These are phyloP conservation scores for Asterophora parasitica DNA, from an alignment of 768 basidiomycete species.

Conservation along the genomic window DNA sequence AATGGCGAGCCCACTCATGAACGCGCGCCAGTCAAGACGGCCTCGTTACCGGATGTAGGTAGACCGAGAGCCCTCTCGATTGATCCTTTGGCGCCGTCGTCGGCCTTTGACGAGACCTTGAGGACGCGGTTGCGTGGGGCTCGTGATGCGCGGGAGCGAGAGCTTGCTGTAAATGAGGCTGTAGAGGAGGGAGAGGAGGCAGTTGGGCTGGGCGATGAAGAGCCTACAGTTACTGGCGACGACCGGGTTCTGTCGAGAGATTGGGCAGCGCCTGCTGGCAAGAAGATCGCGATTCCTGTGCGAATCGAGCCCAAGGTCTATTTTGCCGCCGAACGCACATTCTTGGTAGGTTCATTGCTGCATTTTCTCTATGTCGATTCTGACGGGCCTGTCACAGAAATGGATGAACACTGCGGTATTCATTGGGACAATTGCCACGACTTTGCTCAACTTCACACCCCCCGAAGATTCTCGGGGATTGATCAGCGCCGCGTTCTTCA, in stretches of 20 bases:
- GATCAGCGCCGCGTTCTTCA: constrained; percentile 85
- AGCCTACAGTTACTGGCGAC: constrained; percentile 27
- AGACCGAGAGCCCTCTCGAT: constrained; percentile 52
- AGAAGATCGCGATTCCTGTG: constrained; percentile 90
- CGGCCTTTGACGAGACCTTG: constrained; percentile 79
- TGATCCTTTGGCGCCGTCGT: constrained; percentile 80
- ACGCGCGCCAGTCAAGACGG: constrained; percentile 27
- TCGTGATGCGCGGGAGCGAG: constrained; percentile 25
- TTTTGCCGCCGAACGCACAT: constrained; percentile 93
- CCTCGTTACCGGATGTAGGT: constrained; percentile 12
- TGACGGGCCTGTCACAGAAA: constrained; percentile 45
- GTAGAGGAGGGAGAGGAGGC: constrained; percentile 38
- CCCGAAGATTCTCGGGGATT: constrained; percentile 71
- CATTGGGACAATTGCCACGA: constrained; percentile 85
- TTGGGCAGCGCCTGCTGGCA: constrained; percentile 80
- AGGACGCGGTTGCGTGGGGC: constrained; percentile 55
- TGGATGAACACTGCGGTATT: constrained; percentile 88
- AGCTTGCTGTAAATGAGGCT: constrained; percentile 26
- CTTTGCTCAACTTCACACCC: constrained; percentile 80
- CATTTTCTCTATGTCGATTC: constrained; percentile 4
- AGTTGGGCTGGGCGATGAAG: constrained; percentile 21
- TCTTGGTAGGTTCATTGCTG: constrained; percentile 58
- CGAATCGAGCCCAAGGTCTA: constrained; percentile 97
- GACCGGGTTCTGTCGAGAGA: constrained; percentile 60
- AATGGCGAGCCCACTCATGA: constrained; percentile 11